phyloP scores from a whole-genome alignment of 2,329 filamentous ascomycete genomes.

The Fusarium goolgardi region DNA sequence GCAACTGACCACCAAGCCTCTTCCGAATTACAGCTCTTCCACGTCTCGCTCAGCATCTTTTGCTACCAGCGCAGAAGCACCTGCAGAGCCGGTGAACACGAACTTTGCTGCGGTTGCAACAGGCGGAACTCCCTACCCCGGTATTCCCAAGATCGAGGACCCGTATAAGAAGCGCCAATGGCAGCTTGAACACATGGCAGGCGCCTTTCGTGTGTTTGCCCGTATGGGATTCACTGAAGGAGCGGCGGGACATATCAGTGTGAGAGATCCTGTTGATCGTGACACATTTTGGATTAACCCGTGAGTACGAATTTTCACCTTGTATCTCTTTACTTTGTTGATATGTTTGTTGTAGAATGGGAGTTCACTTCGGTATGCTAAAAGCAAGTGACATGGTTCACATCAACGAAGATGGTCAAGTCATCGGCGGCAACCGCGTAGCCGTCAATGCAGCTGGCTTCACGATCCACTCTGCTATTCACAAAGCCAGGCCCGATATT shows the following conservation, averaged over 20 bases:
- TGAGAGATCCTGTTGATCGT: slow-evolving; percentile 70
- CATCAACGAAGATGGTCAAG: slow-evolving; percentile 67
- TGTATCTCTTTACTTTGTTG: background rate
- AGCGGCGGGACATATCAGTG: slow-evolving; percentile 72
- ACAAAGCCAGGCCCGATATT: slow-evolving; percentile 69
- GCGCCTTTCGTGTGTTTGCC: slow-evolving; percentile 61
- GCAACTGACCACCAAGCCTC: background rate
- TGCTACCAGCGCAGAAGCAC: slow-evolving; percentile 38
- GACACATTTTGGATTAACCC: slow-evolving; percentile 75
- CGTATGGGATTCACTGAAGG: slow-evolving; percentile 67
- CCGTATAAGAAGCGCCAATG: slow-evolving; percentile 55
- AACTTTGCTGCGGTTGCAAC: slow-evolving; percentile 47
- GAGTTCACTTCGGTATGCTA: slow-evolving; percentile 70
- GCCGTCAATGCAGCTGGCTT: slow-evolving; percentile 72
- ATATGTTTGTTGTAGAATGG: slow-evolving; percentile 50
- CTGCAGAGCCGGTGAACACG: slow-evolving; percentile 29
- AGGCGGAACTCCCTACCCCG: slow-evolving; percentile 54
- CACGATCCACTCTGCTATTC: slow-evolving; percentile 70
- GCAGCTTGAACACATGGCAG: slow-evolving; percentile 57
- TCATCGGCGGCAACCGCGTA: slow-evolving; percentile 68
- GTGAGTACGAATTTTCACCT: slow-evolving; percentile 17
- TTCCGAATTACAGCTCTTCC: background rate
- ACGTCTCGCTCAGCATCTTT: slow-evolving; percentile 23
- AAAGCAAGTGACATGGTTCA: slow-evolving; percentile 72
- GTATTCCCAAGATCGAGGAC: slow-evolving; percentile 67